Evolutionary conservation across 306 rosid genomes (phyloP).

Genomic region (Trifolium dubium): DNA sequence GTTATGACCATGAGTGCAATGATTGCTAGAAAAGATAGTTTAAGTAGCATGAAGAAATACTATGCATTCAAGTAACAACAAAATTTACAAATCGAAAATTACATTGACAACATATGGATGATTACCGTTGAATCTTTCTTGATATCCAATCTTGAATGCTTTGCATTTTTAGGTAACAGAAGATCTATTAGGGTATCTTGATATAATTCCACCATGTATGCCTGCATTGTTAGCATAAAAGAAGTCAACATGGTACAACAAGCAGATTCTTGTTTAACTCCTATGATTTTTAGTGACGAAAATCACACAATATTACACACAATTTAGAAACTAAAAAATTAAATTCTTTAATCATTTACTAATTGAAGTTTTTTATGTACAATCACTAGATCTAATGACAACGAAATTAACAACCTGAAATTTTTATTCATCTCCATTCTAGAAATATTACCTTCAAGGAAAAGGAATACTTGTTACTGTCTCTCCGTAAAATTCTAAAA

Average conservation of each 20-base stretch:
- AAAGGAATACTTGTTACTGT: constrained; percentile 80
- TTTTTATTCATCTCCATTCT: constrained; percentile 1
- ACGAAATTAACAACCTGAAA: neutral
- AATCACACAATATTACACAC: neutral
- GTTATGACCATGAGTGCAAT: constrained; percentile 22
- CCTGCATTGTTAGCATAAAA: constrained; percentile 55
- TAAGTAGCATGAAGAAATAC: neutral
- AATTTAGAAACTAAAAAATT: neutral
- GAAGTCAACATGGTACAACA: constrained; percentile 17
- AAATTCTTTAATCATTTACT: constrained; percentile 5
- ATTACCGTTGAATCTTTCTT: constrained; percentile 82
- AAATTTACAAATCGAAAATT: neutral
- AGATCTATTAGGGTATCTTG: constrained; percentile 92
- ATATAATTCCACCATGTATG: constrained; percentile 85
- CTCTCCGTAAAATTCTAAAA: constrained; percentile 76
- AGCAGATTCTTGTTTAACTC: neutral
- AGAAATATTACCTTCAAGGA: constrained; percentile 73
- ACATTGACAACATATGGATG: constrained; percentile 2
- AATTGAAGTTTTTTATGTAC: neutral
- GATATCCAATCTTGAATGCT: constrained; percentile 69
- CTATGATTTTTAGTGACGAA: neutral
- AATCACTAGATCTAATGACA: neutral
- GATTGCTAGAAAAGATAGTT: constrained; percentile 20
- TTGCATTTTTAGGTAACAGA: constrained; percentile 69
- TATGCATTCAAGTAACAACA: neutral